Percentiles rank a stretch among this genome's conserved stretches.
These are phyloP conservation scores for Prototheca cutis DNA, from an alignment of 163 green algal genomes.

Conservation along the genomic window DNA sequence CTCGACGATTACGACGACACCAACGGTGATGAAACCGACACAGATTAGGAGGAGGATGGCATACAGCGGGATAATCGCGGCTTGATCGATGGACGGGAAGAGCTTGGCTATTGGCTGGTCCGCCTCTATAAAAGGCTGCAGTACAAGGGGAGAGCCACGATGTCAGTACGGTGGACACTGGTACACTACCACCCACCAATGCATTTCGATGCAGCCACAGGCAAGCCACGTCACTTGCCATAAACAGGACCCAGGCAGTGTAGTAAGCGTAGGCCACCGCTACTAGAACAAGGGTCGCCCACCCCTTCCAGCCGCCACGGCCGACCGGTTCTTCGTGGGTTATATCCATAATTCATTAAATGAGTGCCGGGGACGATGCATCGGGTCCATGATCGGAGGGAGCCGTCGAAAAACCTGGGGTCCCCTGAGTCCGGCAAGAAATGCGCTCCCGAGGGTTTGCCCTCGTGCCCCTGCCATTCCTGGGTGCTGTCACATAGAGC, in stretches of 20 bases:
- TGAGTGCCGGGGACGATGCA: too few relatives aligned
- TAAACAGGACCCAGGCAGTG: constrained; percentile 24
- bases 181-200: too few relatives aligned
- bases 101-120: constrained; percentile 12
- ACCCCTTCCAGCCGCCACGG: too few relatives aligned
- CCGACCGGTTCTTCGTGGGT: background rate
- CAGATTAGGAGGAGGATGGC: constrained; percentile 6
- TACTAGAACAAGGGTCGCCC: background rate
- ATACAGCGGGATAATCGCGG: constrained; percentile 11
- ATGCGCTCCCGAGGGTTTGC: too few relatives aligned
- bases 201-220: too few relatives aligned
- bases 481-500: too few relatives aligned
- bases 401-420: too few relatives aligned
- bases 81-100: constrained; percentile 15
- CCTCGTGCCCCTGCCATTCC: too few relatives aligned
- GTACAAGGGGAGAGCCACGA: background rate
- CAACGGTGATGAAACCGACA: constrained; percentile 17
- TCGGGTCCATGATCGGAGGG: too few relatives aligned
- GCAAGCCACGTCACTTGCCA: constrained; percentile 14
- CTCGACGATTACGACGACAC: background rate
- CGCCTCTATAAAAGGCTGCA: constrained; percentile 27
- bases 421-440: too few relatives aligned
- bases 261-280: constrained; percentile 18
- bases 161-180: too few relatives aligned
- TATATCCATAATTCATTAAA: background rate